These are phyloP conservation scores for Malus sieversii DNA, from an alignment of 306 rosid species.

Conservation along the genomic window DNA sequence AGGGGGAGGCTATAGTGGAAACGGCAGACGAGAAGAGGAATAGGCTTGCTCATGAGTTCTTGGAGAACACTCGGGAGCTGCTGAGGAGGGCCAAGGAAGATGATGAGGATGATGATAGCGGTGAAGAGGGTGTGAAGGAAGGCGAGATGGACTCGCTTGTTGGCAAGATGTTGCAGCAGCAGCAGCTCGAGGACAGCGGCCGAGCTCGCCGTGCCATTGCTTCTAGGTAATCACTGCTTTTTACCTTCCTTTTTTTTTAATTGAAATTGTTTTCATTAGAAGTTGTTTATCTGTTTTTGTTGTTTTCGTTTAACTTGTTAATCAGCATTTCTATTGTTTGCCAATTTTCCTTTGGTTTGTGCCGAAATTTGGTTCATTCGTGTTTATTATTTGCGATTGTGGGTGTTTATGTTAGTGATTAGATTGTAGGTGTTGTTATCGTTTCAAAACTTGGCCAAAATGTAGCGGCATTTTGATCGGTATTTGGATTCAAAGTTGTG, in stretches of 20 bases:
- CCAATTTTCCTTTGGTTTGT: neutral
- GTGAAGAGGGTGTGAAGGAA: constrained; percentile 19
- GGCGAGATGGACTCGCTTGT: constrained; percentile 68
- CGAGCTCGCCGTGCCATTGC: constrained; percentile 66
- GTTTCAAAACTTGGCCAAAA: neutral
- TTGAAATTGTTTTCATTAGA: neutral
- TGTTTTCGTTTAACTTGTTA: neutral
- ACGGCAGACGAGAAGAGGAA: constrained; percentile 65
- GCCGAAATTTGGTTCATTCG: neutral
- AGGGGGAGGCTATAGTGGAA: constrained; percentile 30
- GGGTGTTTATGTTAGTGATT: neutral
- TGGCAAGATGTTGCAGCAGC: constrained; percentile 56
- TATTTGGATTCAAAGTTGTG: neutral
- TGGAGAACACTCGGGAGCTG: constrained; percentile 34
- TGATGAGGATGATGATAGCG: constrained; percentile 27
- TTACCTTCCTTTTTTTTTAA: neutral
- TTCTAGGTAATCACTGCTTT: constrained; percentile 39
- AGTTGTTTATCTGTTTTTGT: neutral
- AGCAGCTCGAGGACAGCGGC: constrained; percentile 82
- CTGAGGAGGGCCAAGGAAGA: constrained; percentile 46
- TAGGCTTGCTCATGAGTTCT: constrained; percentile 46
- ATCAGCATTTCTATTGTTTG: neutral
- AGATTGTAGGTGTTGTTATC: neutral
- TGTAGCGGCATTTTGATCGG: neutral
- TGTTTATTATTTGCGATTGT: neutral